These are phyloP conservation scores for Spizellomyces punctatus DNA, from an alignment of 192 early-diverging fungal species.

Conservation along the genomic window DNA sequence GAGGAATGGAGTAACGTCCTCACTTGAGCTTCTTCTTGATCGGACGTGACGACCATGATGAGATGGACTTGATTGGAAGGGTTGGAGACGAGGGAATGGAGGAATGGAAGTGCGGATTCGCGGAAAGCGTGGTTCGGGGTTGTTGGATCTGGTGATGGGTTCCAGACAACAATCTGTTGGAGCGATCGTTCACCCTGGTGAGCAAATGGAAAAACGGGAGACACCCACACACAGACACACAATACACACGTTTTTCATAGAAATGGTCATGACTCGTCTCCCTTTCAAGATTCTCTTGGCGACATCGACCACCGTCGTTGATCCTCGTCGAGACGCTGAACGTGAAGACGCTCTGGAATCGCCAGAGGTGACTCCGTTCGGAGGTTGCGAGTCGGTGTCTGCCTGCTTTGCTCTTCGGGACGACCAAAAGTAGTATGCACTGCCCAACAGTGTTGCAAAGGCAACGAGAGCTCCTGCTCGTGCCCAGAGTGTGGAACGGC, in stretches of 20 bases:
- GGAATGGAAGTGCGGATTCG: slow-evolving; percentile 56
- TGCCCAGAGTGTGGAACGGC: neutral
- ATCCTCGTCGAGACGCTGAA: neutral
- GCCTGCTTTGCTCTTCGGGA: neutral
- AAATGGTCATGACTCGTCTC: slow-evolving; percentile 59
- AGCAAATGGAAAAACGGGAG: slow-evolving; percentile 14
- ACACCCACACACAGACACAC: neutral
- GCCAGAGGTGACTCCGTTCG: neutral
- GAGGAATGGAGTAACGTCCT: slow-evolving; percentile 24
- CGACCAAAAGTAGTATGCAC: slow-evolving; percentile 7
- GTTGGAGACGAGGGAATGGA: slow-evolving; percentile 45
- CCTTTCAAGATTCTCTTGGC: slow-evolving; percentile 30
- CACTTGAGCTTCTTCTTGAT: slow-evolving; percentile 60
- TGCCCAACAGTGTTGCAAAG: neutral
- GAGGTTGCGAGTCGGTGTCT: neutral
- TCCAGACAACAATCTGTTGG: slow-evolving; percentile 73
- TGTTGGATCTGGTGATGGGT: slow-evolving; percentile 69
- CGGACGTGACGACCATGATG: slow-evolving; percentile 57
- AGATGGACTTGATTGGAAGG: slow-evolving; percentile 49
- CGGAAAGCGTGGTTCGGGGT: slow-evolving; percentile 73
- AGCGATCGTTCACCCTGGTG: neutral
- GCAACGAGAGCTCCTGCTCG: slow-evolving; percentile 9
- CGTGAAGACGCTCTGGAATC: neutral
- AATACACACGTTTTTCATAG: slow-evolving; percentile 58
- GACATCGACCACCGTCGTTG: neutral